phyloP scores from a whole-genome alignment of 2,329 filamentous ascomycete species.

The Coniochaeta pulveracea region DNA sequence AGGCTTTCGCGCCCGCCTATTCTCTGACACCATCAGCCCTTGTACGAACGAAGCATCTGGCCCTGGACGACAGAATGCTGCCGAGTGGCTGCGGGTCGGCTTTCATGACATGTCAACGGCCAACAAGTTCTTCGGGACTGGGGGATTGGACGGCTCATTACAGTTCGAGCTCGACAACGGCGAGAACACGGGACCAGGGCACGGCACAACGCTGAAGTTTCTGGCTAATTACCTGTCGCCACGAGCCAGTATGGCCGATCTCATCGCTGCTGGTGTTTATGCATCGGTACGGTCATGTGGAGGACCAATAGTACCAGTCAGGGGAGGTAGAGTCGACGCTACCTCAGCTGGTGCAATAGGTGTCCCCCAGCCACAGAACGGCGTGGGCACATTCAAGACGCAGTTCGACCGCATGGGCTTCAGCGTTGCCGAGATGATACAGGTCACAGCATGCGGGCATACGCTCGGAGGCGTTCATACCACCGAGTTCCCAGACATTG shows the following conservation, averaged over 20 bases:
- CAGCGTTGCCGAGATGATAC: conserved; percentile 44
- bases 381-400: conserved; percentile 34
- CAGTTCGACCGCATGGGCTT: conserved; percentile 50
- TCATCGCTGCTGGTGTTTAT: conserved; percentile 47
- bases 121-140: conserved; percentile 32
- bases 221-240: conserved; percentile 41
- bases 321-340: conserved; percentile 44
- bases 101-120: conserved; percentile 52
- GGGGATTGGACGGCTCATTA: conserved; percentile 48
- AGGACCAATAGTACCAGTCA: conserved; percentile 41
- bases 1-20: conserved; percentile 41
- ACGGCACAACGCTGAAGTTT: conserved; percentile 39
- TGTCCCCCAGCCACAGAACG: conserved; percentile 47
- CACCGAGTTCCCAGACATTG: conserved; percentile 39
- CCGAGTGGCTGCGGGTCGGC: conserved; percentile 49
- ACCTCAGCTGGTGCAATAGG: conserved; percentile 31
- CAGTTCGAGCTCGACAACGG: conserved; percentile 44
- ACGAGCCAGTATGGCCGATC: conserved; percentile 40
- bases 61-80: conserved; percentile 44
- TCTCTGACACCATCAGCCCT: conserved; percentile 44
- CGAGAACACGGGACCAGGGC: conserved; percentile 46
- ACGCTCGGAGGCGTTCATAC: conserved; percentile 48
- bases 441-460: conserved; percentile 49
- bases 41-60: conserved; percentile 42
- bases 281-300: conserved; percentile 47